These are phyloP conservation scores for Pseudocercospora ulei DNA, from an alignment of 2,329 filamentous ascomycete species.

Conservation along the genomic window DNA sequence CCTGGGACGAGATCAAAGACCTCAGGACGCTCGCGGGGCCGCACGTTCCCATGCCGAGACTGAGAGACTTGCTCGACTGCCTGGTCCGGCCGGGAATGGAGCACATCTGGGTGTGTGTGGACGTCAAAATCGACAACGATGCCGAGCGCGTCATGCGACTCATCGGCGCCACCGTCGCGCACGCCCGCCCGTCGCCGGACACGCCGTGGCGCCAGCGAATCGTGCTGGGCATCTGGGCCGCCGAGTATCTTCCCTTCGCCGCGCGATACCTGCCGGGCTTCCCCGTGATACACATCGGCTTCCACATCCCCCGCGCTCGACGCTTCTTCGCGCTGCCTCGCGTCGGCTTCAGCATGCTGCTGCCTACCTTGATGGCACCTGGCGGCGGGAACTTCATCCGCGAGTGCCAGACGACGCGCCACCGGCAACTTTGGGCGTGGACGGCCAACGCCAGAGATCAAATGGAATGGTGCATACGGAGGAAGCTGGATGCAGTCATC, in stretches of 20 bases:
- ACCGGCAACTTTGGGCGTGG: conserved; percentile 65
- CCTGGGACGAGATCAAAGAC: conserved; percentile 62
- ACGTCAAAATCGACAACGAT: conserved; percentile 76
- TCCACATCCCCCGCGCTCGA: conserved; percentile 57
- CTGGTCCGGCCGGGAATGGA: conserved; percentile 55
- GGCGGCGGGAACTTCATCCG: conserved; percentile 57
- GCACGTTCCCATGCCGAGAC: conserved; percentile 59
- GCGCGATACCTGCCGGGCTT: conserved; percentile 53
- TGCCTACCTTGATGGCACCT: conserved; percentile 57
- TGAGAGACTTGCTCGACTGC: conserved; percentile 65
- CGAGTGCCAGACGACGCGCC: conserved; percentile 29
- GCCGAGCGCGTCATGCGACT: conserved; percentile 59
- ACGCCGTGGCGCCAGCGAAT: conserved; percentile 63
- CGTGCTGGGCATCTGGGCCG: conserved; percentile 73
- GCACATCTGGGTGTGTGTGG: conserved; percentile 69
- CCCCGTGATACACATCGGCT: conserved; percentile 58
- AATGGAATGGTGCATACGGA: conserved; percentile 71
- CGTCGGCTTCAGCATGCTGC: conserved; percentile 69
- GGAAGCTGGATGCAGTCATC: conserved; percentile 65
- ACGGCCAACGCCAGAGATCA: conserved; percentile 69
- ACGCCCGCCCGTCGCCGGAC: conserved; percentile 10
- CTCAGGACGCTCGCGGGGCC: conserved; percentile 60
- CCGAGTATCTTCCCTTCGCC: conserved; percentile 59
- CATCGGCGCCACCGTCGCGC: conserved; percentile 54
- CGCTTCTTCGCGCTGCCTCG: conserved; percentile 59